Conservation (phyloP, 2,329 filamentous ascomycete species). For the Colletotrichum sp. region DNA sequence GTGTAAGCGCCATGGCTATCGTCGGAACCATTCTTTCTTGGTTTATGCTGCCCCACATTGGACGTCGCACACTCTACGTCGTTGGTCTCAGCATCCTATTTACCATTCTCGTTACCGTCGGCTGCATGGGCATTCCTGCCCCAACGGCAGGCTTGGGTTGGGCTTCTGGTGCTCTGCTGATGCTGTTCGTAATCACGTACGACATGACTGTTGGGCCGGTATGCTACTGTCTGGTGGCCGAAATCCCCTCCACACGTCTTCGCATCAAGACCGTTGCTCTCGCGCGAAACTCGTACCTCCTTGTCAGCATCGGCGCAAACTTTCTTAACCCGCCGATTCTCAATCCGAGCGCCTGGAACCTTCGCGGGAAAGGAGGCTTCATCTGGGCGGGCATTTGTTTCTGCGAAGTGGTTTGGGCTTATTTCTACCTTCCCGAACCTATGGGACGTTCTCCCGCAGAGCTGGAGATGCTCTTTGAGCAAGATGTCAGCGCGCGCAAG, state of each 20-base stretch:
- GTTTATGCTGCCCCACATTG: background rate
- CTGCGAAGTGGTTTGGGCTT: background rate
- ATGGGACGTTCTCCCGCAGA: background rate
- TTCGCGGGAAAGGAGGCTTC: constrained; percentile 22
- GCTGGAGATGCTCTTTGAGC: background rate
- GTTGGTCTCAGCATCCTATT: background rate
- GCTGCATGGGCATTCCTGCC: background rate
- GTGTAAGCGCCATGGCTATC: background rate
- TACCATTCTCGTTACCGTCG: background rate
- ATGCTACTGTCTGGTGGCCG: background rate
- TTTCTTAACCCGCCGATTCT: constrained; percentile 15
- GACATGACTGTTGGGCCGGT: background rate
- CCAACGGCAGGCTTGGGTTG: background rate
- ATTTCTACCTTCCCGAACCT: background rate
- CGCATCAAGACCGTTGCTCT: constrained; percentile 10
- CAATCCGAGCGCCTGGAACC: constrained; percentile 25
- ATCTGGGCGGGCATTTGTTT: background rate
- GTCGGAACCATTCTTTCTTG: background rate
- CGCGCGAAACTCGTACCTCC: background rate
- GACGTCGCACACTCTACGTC: background rate
- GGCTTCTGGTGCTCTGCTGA: background rate
- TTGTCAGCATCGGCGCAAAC: background rate
- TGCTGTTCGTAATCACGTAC: background rate
- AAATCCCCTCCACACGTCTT: constrained; percentile 4
- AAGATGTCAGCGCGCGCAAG: background rate